These are phyloP conservation scores for Arbutus unedo DNA, from an alignment of 148 eudicot species.

Conservation along the genomic window DNA sequence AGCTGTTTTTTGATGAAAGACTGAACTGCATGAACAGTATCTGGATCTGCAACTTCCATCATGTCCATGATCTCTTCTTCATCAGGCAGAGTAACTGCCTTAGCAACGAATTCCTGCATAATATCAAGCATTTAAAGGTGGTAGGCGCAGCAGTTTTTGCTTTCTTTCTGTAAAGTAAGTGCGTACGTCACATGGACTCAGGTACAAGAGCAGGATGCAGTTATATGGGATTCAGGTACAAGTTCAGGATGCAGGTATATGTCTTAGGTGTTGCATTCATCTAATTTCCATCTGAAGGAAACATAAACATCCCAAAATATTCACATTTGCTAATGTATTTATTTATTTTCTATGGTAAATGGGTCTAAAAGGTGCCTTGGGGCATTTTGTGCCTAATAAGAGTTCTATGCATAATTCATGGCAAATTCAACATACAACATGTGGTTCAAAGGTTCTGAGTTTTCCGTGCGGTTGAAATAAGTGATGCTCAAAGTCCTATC, in stretches of 20 bases:
- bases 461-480: too few relatives aligned
- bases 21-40: conserved; percentile 92
- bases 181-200: not conserved
- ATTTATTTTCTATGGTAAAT: not conserved
- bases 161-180: not conserved
- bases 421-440: too few relatives aligned
- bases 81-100: conserved; percentile 85
- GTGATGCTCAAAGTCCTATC: too few relatives aligned
- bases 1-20: conserved; percentile 79
- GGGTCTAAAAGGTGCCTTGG: too few relatives aligned
- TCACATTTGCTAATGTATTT: not conserved
- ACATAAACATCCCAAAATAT: not conserved
- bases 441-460: too few relatives aligned
- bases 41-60: conserved; percentile 99
- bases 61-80: conserved; percentile 95
- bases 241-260: not conserved
- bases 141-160: not conserved
- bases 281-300: not conserved
- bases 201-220: not conserved
- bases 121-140: not conserved
- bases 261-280: not conserved
- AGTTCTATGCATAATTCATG: too few relatives aligned
- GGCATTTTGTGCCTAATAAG: too few relatives aligned
- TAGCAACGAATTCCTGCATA: conserved; percentile 79
- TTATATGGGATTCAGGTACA: too few relatives aligned